Conservation (phyloP, 441 rosid genomes). For the Biscutella auriculata region DNA sequence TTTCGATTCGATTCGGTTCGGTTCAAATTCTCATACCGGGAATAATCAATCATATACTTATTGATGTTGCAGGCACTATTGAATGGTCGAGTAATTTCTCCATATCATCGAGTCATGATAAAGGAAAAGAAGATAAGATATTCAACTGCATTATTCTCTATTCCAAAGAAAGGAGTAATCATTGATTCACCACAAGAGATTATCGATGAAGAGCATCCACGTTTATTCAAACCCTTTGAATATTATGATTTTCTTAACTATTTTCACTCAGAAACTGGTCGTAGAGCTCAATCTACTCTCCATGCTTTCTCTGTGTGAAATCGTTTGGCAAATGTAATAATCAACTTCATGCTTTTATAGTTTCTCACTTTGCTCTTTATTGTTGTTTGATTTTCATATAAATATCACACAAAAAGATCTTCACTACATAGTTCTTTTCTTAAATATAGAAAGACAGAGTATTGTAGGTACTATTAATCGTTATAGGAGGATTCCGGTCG, state of each 20-base stretch:
- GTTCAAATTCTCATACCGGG: too few species aligned
- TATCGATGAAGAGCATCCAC: constrained; percentile 47
- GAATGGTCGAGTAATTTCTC: constrained; percentile 19
- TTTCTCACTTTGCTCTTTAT: too few species aligned
- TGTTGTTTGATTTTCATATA: too few species aligned
- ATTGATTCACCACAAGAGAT: constrained; percentile 47
- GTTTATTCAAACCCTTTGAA: constrained; percentile 41
- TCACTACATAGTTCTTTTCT: too few species aligned
- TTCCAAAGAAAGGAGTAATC: constrained; percentile 30
- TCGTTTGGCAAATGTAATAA: too few species aligned
- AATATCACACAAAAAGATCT: too few species aligned
- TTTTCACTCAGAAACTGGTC: constrained; percentile 16
- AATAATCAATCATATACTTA: neutral
- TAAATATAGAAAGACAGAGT: too few species aligned
- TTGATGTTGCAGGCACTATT: constrained; percentile 12
- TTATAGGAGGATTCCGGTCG: too few species aligned
- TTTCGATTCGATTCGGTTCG: too few species aligned
- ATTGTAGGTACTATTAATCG: too few species aligned
- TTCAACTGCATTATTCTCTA: constrained; percentile 41
- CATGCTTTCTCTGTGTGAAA: too few species aligned
- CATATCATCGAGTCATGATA: constrained; percentile 44
- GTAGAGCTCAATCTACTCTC: constrained; percentile 4
- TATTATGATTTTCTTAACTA: constrained; percentile 4
- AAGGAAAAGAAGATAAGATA: constrained; percentile 39
- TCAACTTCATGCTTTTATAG: too few species aligned